These are phyloP conservation scores for Nemania sp. DNA, from an alignment of 2,329 filamentous ascomycete species.

Conservation along the genomic window DNA sequence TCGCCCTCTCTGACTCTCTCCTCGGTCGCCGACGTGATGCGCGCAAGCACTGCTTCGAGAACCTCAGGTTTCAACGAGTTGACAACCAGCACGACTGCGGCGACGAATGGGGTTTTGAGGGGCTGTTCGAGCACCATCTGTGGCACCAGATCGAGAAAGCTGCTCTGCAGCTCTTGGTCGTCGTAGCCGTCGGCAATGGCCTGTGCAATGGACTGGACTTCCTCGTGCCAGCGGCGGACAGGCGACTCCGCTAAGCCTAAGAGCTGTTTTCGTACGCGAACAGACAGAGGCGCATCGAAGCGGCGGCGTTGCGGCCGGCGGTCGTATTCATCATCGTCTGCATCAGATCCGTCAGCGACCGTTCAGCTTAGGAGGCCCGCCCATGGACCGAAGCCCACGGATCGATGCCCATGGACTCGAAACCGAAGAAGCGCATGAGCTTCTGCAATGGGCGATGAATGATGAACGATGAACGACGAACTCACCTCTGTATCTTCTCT, in stretches of 20 bases:
- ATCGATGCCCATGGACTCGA: neutral
- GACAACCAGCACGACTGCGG: constrained; percentile 77
- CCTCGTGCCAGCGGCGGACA: constrained; percentile 76
- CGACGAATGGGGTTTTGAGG: constrained; percentile 95
- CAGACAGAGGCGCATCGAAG: constrained; percentile 71
- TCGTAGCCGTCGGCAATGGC: constrained; percentile 82
- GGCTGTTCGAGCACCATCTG: constrained; percentile 88
- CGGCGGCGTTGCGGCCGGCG: constrained; percentile 73
- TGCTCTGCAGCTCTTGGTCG: constrained; percentile 75
- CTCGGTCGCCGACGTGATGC: constrained; percentile 66
- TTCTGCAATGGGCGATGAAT: constrained; percentile 5
- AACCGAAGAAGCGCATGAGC: neutral
- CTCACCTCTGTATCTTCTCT: constrained; percentile 79
- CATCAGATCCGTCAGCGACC: neutral
- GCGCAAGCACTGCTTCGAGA: constrained; percentile 69
- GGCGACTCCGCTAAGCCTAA: constrained; percentile 82
- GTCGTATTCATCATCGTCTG: constrained; percentile 78
- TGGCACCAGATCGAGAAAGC: constrained; percentile 73
- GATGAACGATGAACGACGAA: neutral
- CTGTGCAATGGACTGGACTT: constrained; percentile 74
- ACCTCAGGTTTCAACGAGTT: constrained; percentile 81
- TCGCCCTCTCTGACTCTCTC: constrained; percentile 70
- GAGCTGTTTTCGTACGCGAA: constrained; percentile 77
- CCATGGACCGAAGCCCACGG: too few relatives aligned
- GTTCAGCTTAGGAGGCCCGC: neutral